Base-by-base conservation (phyloP, 768 basidiomycete genomes). In the Lentinula guzmanii region DNA sequence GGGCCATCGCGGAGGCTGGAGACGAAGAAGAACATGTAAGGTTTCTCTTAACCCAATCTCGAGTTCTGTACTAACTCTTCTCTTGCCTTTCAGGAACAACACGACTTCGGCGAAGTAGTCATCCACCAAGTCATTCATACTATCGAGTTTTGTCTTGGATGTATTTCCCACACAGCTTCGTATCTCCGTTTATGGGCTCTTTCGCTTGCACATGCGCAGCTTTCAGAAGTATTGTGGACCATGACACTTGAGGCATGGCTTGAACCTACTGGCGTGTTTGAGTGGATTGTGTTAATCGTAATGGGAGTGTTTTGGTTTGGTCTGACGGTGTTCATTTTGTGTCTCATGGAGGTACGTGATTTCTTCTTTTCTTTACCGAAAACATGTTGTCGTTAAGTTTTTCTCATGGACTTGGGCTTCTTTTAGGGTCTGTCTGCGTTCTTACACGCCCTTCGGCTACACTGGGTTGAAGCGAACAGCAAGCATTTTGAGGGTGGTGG, bases 101-200 rank as follows among this genome's bases (percentile, higher is more conserved):
- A 95, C 71, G 94, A 97, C 69, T 93, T 98, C 74, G 80, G 94
- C 70, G 97, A 99, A 74, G 85, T 97, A 62, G 85, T 97, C 24
- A 91, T 98, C 62, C 96, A 99, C 75, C 97, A 99, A 74, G 80
- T 97, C 64, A 99, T 99, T 69, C 97, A 98, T 75, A 96, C 95
- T 28, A 98, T 99, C 74, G 97, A 99, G 77, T 99, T 98, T 76
- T 99, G 97, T 71, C 86, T 99, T 37, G 97, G 96, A 6, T 98
- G 96, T 74, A 98, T 98, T 69, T 98, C 96, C 65, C 96, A 98
- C 74, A 98, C 96, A 1, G 93, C 93, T 11, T 93, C 91, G 15
- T 93, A 92, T 74, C 84, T 94, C 52, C 90, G 96, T 71, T 80
- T 99, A 42, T 98, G 96, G 96, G 97, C 97, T 18, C 83, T 99